These are phyloP conservation scores for Fusarium sp. DNA, from an alignment of 2,329 filamentous ascomycete genomes.

Conservation along the genomic window DNA sequence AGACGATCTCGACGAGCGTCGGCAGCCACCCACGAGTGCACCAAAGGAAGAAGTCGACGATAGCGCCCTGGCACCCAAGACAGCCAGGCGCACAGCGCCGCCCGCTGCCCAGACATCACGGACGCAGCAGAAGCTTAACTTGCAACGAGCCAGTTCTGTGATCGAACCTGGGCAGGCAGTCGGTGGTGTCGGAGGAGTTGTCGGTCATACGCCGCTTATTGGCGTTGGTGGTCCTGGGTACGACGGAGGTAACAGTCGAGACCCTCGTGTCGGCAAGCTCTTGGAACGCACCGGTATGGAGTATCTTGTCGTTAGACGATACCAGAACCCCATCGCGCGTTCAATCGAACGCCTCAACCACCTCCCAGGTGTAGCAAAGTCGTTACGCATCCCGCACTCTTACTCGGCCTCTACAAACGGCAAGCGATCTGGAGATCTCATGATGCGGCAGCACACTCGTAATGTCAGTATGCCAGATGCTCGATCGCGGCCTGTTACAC, in stretches of 20 bases:
- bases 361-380: constrained; percentile 64
- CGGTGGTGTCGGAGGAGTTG: constrained; percentile 51
- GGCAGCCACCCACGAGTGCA: constrained; percentile 33
- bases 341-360: constrained; percentile 62
- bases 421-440: constrained; percentile 48
- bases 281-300: constrained; percentile 78
- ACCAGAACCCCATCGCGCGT: constrained; percentile 76
- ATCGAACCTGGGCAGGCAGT: constrained; percentile 70
- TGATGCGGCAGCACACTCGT: constrained; percentile 53
- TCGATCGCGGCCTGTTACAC: constrained; percentile 45
- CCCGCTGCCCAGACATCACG: constrained; percentile 68
- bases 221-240: constrained; percentile 66
- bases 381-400: constrained; percentile 59
- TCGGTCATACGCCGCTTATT: constrained; percentile 60
- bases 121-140: constrained; percentile 80
- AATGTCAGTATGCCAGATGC: constrained; percentile 54
- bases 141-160: constrained; percentile 77
- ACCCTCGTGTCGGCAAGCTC: constrained; percentile 72
- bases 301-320: constrained; percentile 78
- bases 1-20: constrained; percentile 38
- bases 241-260: constrained; percentile 62
- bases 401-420: constrained; percentile 54
- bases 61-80: constrained; percentile 61
- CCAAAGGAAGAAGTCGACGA: constrained; percentile 52
- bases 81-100: constrained; percentile 53